Conservation (phyloP, 148 eudicot genomes). For the Rhododendron vialii region DNA sequence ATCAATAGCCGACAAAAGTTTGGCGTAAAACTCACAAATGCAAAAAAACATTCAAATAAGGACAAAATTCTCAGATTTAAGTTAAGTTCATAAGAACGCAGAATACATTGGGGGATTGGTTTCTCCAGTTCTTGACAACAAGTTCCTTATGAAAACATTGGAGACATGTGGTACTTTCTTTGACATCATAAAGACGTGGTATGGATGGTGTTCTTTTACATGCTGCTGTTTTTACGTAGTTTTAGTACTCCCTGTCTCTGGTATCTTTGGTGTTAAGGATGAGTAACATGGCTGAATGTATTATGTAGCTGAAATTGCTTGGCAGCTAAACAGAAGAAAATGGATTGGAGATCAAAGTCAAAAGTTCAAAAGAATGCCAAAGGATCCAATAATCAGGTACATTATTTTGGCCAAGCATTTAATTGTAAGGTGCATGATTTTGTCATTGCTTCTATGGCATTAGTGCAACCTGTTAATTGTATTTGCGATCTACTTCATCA, state of each 20-base stretch:
- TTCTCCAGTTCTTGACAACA: not conserved
- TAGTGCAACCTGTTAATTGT: not conserved
- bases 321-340: constrained; percentile 43
- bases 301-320: constrained; percentile 35
- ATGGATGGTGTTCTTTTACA: not conserved
- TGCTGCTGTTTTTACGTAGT: not conserved
- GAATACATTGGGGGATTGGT: not conserved
- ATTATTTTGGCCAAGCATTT: not conserved
- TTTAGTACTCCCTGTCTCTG: not conserved
- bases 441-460: not conserved
- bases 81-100: too few relatives aligned
- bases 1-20: too few relatives aligned
- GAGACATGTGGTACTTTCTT: not conserved
- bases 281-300: not conserved
- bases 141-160: not conserved
- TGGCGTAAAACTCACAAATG: too few relatives aligned
- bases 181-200: not conserved
- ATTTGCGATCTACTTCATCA: not conserved
- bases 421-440: constrained; percentile 27
- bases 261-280: not conserved
- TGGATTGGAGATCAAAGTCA: constrained; percentile 40
- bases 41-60: too few relatives aligned
- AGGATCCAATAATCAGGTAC: constrained; percentile 25
- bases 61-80: too few relatives aligned
- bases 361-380: constrained; percentile 22